These are phyloP conservation scores for Triticum dicoccoides DNA, from an alignment of 176 grass and related monocot species.

Conservation along the genomic window DNA sequence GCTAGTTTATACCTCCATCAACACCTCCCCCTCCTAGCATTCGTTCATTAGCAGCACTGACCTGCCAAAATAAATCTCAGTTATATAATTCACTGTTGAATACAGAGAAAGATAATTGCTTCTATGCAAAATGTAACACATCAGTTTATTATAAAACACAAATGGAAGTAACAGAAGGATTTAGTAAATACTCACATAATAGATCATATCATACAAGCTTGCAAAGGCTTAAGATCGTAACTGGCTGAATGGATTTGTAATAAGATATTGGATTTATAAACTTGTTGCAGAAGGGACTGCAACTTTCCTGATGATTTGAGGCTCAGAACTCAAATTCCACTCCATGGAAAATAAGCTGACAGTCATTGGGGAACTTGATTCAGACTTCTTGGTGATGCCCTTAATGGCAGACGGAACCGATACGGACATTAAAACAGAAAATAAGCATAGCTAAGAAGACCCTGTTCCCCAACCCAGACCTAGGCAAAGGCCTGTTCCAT, in stretches of 20 bases:
- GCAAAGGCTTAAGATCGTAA: neutral
- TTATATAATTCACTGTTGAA: conserved; percentile 5
- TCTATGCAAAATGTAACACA: neutral
- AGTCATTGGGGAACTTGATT: neutral
- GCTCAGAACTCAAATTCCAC: neutral
- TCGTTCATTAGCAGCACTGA: conserved; percentile 82
- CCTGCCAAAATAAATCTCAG: conserved; percentile 31
- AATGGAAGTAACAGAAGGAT: neutral
- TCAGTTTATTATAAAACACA: neutral
- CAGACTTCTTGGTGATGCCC: neutral
- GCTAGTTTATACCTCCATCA: conserved; percentile 65
- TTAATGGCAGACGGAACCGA: neutral
- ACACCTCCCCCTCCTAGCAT: conserved; percentile 93
- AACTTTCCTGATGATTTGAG: neutral
- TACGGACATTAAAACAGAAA: neutral
- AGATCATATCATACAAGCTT: neutral
- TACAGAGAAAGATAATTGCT: neutral
- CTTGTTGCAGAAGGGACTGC: neutral
- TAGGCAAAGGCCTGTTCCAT: neutral
- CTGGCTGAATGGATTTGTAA: neutral
- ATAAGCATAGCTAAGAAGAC: neutral
- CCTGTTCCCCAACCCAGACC: neutral
- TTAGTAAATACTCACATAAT: neutral
- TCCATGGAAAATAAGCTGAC: neutral
- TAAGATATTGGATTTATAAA: neutral